Evolutionary conservation across 495 filamentous ascomycete species (phyloP), one percentile per base, ranked within the genome.

Genomic region (Neurospora intermedia): DNA sequence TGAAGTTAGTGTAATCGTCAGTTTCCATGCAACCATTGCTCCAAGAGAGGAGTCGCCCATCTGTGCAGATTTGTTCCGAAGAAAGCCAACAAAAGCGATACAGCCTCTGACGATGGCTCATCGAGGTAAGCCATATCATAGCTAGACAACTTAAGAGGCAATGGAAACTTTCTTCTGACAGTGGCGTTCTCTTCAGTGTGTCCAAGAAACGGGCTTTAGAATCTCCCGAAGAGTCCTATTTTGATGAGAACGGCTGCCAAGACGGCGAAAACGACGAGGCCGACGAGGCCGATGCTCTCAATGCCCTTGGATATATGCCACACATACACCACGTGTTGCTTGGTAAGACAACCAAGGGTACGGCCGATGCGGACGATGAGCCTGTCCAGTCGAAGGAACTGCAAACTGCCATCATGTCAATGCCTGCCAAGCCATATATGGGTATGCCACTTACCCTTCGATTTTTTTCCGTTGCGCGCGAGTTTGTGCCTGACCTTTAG

Each of bases 11-110:
- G 83, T 75, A 82, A 82, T 69, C 78, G 81, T 23, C 74, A 80
- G 73, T 85, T 83, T 71, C 83, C 83, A 2, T 85, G 83, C 77
- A 82, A 83, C 62, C 82, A 84, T 69, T 85, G 83, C 76, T 71
- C 78, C 20, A 79, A 80, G 69, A 75, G 83, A 73, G 79, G 78
- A 27, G 81, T 83, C 2, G 78, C 82, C 3, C 81, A 84, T 72
- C 73, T 82, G 2, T 85, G 83, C 71, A 78, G 76, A 7, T 84
- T 82, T 72, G 74, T 74, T 4, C 72, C 74, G 18, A 79, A 80
- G 73, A 78, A 72, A 66, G 43, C 71, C 20, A 69, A 46, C 76
- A 78, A 70, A 48, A 73, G 74, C 39, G 76, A 76, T 3, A 46
- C 69, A 5, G 42, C 39, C 69, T 70, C 74, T 38, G 48, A 62